Percentiles rank a stretch among this genome's conserved stretches.
Evolutionary conservation across 1,284 basidiomycete genomes (phyloP).

Genomic region (Heterobasidion occidentale): DNA sequence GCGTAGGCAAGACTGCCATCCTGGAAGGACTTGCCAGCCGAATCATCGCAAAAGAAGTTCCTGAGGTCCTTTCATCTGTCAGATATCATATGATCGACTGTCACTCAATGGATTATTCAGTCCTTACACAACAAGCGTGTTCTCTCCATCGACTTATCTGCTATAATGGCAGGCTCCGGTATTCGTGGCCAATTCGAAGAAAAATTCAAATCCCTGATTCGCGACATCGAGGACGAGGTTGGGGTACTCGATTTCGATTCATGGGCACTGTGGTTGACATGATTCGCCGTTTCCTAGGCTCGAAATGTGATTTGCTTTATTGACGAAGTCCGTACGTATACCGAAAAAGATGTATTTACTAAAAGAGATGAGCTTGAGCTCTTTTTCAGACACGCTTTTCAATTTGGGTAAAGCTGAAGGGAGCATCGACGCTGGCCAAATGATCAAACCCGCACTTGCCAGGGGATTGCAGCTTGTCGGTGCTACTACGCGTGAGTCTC

Average conservation of each 20-base stretch:
- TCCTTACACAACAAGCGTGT: conserved; percentile 80
- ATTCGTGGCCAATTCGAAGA: conserved; percentile 90
- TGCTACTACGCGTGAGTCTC: conserved; percentile 70
- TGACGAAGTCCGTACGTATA: conserved; percentile 78
- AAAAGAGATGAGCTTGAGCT: background rate
- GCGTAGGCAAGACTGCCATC: conserved; percentile 90
- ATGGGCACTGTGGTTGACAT: background rate
- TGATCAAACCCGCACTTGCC: conserved; percentile 86
- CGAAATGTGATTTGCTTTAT: conserved; percentile 84
- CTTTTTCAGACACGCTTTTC: conserved; percentile 58
- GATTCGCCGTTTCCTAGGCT: conserved; percentile 26
- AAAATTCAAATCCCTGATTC: conserved; percentile 81
- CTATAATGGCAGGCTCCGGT: conserved; percentile 81
- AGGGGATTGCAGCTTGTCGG: conserved; percentile 83
- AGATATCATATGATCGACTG: background rate
- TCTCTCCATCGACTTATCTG: conserved; percentile 74
- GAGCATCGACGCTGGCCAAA: conserved; percentile 85
- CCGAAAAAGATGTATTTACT: conserved; percentile 4
- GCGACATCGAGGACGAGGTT: conserved; percentile 82
- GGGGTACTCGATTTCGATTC: conserved; percentile 12
- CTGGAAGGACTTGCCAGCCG: conserved; percentile 86
- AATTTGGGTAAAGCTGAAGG: conserved; percentile 90
- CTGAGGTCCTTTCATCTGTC: conserved; percentile 51
- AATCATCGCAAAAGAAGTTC: conserved; percentile 87
- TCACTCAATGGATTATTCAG: conserved; percentile 30